These are phyloP conservation scores for Acer negundo DNA, from an alignment of 345 rosid genomes.

Conservation along the genomic window DNA sequence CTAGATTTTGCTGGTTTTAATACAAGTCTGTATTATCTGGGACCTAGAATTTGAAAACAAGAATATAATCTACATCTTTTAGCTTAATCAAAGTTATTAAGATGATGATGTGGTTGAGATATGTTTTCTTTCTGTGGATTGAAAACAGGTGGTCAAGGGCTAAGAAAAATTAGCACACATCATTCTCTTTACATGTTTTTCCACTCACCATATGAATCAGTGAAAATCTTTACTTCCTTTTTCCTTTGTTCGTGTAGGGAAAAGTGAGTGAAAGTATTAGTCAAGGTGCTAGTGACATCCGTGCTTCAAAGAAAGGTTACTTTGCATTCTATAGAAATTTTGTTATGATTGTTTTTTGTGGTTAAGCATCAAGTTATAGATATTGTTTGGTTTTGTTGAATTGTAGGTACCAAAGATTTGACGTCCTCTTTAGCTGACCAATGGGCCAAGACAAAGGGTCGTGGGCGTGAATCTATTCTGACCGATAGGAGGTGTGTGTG, in stretches of 20 bases:
- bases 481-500: slow-evolving; percentile 53
- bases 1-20: too few species aligned
- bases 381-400: slow-evolving; percentile 28
- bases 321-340: slow-evolving; percentile 17
- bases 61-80: too few species aligned
- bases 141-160: background rate
- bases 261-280: slow-evolving; percentile 32
- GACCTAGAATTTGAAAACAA: too few species aligned
- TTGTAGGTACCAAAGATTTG: slow-evolving; percentile 29
- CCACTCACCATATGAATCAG: background rate
- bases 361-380: slow-evolving; percentile 18
- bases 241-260: slow-evolving; percentile 38
- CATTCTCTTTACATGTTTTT: background rate
- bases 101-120: background rate
- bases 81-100: background rate
- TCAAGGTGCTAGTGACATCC: slow-evolving; percentile 30
- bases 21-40: too few species aligned
- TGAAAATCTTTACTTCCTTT: slow-evolving; percentile 12
- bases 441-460: slow-evolving; percentile 36
- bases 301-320: slow-evolving; percentile 50
- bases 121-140: background rate
- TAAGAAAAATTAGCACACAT: background rate
- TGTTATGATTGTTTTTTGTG: slow-evolving; percentile 11
- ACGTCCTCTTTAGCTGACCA: slow-evolving; percentile 30
- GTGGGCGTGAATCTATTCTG: slow-evolving; percentile 34